These are phyloP conservation scores for Heliamphora pulchella DNA, from an alignment of 179 eudicot genomes.

Conservation along the genomic window DNA sequence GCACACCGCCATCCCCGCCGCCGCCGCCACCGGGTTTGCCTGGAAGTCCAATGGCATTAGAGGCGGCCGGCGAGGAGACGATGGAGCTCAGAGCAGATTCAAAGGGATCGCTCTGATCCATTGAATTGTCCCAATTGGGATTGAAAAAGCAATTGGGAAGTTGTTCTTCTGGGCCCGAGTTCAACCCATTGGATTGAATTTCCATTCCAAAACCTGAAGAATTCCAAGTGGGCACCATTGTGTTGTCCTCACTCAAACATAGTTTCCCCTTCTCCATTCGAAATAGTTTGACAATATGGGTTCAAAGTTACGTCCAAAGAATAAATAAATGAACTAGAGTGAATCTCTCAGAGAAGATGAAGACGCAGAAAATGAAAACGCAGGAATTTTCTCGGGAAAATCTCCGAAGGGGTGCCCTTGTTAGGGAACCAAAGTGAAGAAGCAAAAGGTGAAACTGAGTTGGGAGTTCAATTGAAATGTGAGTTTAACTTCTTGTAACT, in stretches of 20 bases:
- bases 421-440: background rate
- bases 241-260: conserved; percentile 9
- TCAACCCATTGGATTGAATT: conserved; percentile 19
- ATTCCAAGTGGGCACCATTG: conserved; percentile 15
- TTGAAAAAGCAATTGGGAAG: conserved; percentile 35
- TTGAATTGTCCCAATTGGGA: conserved; percentile 43
- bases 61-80: conserved; percentile 65
- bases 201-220: conserved; percentile 21
- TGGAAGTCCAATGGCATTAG: conserved; percentile 13
- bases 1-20: conserved; percentile 43
- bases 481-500: conserved; percentile 4
- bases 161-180: conserved; percentile 25
- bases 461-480: conserved; percentile 10
- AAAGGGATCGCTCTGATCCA: conserved; percentile 66
- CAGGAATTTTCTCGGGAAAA: background rate
- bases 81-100: conserved; percentile 87
- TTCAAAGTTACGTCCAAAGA: too few species aligned
- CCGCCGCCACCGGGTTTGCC: background rate
- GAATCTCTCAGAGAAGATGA: background rate
- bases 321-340: background rate
- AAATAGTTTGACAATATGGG: background rate
- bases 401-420: background rate
- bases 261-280: conserved; percentile 31
- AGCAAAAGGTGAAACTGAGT: conserved; percentile 10
- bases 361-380: background rate